Percentiles rank a stretch among this genome's conserved stretches.
These are phyloP conservation scores for Bruguiera sexangula DNA, from an alignment of 345 rosid genomes.

Conservation along the genomic window DNA sequence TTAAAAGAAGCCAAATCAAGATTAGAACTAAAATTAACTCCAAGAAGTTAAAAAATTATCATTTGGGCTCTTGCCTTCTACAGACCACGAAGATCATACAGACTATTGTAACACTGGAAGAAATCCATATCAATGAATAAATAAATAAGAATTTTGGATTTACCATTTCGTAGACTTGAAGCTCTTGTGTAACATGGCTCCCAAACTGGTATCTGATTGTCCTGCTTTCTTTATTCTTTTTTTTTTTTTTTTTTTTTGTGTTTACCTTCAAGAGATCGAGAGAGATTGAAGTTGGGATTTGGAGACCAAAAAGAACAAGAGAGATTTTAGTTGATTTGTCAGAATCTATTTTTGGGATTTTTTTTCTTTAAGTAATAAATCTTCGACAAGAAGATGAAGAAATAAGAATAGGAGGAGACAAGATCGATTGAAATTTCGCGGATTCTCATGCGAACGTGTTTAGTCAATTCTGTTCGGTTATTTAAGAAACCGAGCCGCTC, in stretches of 20 bases:
- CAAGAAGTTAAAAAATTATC: neutral
- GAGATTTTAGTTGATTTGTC: neutral
- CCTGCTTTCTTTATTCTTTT: neutral
- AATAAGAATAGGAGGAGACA: neutral
- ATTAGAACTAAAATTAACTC: neutral
- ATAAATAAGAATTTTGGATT: neutral
- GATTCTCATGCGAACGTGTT: constrained; percentile 8
- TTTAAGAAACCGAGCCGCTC: neutral
- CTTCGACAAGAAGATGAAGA: neutral
- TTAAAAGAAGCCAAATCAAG: neutral
- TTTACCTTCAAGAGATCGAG: neutral
- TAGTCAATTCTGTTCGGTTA: neutral
- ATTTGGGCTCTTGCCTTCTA: too few relatives aligned
- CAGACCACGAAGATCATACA: too few relatives aligned
- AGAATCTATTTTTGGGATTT: constrained; percentile 10
- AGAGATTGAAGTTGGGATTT: neutral
- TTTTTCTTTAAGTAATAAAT: too few relatives aligned
- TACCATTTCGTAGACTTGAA: constrained; percentile 95
- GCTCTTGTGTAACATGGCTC: constrained; percentile 62
- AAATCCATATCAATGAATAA: neutral
- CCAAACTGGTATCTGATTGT: neutral
- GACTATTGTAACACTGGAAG: too few relatives aligned
- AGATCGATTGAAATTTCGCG: constrained; percentile 20
- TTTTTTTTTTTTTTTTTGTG: neutral
- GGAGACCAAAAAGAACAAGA: neutral